Evolutionary conservation across 352 stramenopile genomes (phyloP).

Genomic region (Pythium brachiatum): DNA sequence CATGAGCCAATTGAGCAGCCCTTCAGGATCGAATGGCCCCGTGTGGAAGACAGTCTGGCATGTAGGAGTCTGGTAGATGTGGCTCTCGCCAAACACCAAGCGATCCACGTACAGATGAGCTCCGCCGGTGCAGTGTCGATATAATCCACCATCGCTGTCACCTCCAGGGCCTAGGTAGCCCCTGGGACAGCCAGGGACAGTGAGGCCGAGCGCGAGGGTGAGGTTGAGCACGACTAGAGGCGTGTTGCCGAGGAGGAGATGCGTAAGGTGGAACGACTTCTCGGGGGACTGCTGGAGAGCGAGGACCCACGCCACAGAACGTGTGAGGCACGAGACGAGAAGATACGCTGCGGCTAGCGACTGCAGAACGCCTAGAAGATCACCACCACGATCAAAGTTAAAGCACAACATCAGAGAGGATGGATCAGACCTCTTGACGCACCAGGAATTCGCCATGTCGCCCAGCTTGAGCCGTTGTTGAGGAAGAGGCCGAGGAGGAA

Average conservation of each 20-base stretch:
- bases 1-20: conserved; percentile 75
- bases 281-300: neutral
- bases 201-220: conserved; percentile 43
- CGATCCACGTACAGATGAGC: conserved; percentile 72
- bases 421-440: neutral
- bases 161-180: conserved; percentile 77
- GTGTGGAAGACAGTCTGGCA: conserved; percentile 55
- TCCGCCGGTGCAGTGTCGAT: conserved; percentile 72
- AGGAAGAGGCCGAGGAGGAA: conserved; percentile 68
- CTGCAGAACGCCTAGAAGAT: conserved; percentile 57
- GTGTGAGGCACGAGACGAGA: conserved; percentile 1
- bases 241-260: conserved; percentile 32
- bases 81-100: conserved; percentile 48
- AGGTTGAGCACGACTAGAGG: conserved; percentile 52
- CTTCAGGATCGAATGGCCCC: conserved; percentile 73
- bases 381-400: neutral
- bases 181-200: conserved; percentile 62
- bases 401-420: neutral
- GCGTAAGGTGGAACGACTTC: conserved; percentile 16
- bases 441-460: conserved; percentile 65
- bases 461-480: conserved; percentile 59
- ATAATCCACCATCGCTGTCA: conserved; percentile 32
- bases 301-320: neutral
- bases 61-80: conserved; percentile 69
- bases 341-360: conserved; percentile 54